phyloP scores from a whole-genome alignment of 83 land plant genomes.

The Larix sibirica region DNA sequence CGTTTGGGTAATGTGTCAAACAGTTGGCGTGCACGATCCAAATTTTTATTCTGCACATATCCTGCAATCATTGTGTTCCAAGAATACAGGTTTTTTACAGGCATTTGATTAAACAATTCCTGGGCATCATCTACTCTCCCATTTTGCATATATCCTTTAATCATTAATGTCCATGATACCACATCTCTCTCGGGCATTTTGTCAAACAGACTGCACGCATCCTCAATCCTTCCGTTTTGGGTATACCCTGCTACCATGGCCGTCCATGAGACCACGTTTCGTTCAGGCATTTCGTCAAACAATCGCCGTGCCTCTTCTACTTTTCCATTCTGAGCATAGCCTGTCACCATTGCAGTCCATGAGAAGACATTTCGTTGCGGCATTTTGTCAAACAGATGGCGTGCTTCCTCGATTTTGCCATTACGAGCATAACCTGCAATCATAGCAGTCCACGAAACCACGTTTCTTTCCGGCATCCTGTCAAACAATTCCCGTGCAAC shows the following conservation, averaged over 20 bases:
- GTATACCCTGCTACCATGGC: background rate
- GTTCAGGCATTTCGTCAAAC: slow-evolving; percentile 7
- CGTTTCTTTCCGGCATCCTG: slow-evolving; percentile 39
- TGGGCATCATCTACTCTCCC: background rate
- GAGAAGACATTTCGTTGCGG: background rate
- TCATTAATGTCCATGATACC: background rate
- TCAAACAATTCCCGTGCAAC: slow-evolving; percentile 34
- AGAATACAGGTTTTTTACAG: background rate
- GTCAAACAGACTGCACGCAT: background rate
- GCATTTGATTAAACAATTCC: background rate
- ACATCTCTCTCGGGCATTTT: background rate
- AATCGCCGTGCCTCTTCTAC: background rate
- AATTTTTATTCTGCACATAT: background rate
- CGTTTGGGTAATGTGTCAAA: background rate
- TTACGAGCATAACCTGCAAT: background rate
- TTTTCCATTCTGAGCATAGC: background rate
- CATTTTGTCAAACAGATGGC: slow-evolving; percentile 4
- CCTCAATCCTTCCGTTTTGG: background rate
- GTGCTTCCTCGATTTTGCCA: background rate
- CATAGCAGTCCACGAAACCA: slow-evolving; percentile 20
- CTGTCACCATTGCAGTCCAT: background rate
- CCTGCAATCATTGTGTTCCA: background rate
- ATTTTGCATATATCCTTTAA: background rate
- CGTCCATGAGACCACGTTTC: background rate
- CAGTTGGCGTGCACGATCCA: background rate